These are phyloP conservation scores for Pezicula carpinea DNA, from an alignment of 2,329 filamentous ascomycete genomes.

Conservation along the genomic window DNA sequence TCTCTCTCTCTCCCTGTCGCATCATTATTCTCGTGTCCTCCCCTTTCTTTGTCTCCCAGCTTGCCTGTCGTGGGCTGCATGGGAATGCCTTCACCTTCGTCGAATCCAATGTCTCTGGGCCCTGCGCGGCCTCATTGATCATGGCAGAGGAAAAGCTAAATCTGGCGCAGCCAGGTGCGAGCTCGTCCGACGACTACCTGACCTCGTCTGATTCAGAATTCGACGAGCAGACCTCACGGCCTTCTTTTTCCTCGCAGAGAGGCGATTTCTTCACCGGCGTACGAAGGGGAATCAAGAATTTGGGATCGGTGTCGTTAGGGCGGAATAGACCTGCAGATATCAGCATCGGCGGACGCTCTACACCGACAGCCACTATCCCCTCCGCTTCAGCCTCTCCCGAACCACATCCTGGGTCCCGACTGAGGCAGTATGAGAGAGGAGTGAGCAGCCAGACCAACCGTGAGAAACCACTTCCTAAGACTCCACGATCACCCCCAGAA, in stretches of 20 bases:
- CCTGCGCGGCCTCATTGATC: constrained; percentile 20
- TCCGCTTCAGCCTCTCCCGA: constrained; percentile 12
- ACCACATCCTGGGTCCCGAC: constrained; percentile 6
- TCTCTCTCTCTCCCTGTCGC: neutral
- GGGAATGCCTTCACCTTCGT: neutral
- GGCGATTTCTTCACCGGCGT: constrained; percentile 25
- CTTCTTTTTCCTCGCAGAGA: constrained; percentile 10
- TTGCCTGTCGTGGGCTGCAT: neutral
- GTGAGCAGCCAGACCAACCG: constrained; percentile 3
- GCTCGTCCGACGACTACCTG: constrained; percentile 21
- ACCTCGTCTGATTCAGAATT: constrained; percentile 16
- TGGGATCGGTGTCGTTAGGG: constrained; percentile 25
- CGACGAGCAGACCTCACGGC: constrained; percentile 14
- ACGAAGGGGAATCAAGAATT: constrained; percentile 24
- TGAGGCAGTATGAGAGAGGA: constrained; percentile 20
- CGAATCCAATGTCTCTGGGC: neutral
- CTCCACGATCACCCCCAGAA: constrained; percentile 22
- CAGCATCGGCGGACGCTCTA: constrained; percentile 13
- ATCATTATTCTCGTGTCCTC: too few species aligned
- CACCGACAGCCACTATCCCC: constrained; percentile 7
- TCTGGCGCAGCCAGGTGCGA: constrained; percentile 22
- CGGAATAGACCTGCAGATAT: constrained; percentile 19
- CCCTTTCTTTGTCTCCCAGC: neutral
- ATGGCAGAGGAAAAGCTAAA: constrained; percentile 27
- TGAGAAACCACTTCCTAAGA: constrained; percentile 28